phyloP scores from a whole-genome alignment of 495 filamentous ascomycete species.

The Umbilicaria muhlenbergii region DNA sequence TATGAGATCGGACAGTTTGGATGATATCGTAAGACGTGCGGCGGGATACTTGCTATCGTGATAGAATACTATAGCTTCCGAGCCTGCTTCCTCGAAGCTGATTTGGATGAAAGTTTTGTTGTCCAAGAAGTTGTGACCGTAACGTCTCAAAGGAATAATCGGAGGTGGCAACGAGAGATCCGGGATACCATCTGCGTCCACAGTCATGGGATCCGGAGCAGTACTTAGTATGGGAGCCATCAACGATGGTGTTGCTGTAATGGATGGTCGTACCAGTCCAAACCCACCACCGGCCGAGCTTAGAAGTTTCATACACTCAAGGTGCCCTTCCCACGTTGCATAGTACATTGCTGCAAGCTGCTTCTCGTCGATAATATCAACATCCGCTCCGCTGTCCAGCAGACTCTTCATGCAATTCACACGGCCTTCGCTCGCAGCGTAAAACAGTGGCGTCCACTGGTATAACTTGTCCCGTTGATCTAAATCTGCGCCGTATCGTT shows the following conservation, averaged over 20 bases:
- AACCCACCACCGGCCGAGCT: constrained; percentile 31
- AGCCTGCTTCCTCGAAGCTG: constrained; percentile 55
- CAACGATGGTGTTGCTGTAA: constrained; percentile 7
- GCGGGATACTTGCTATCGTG: constrained; percentile 92
- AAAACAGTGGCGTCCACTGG: constrained; percentile 91
- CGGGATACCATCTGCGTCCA: constrained; percentile 77
- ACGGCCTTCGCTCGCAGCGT: constrained; percentile 93
- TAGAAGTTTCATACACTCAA: constrained; percentile 85
- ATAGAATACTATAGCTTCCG: constrained; percentile 73
- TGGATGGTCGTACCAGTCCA: constrained; percentile 8
- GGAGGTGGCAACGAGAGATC: constrained; percentile 86
- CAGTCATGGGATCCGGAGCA: constrained; percentile 44
- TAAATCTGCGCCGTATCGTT: constrained; percentile 78
- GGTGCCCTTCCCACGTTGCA: constrained; percentile 93
- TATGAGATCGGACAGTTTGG: constrained; percentile 87
- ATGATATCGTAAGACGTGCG: constrained; percentile 87
- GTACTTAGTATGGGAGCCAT: constrained; percentile 13
- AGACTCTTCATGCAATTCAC: constrained; percentile 70
- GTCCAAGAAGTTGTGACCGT: constrained; percentile 96
- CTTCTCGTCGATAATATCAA: constrained; percentile 76
- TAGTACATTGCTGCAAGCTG: constrained; percentile 92
- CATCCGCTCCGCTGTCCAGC: constrained; percentile 56
- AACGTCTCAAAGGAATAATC: constrained; percentile 84
- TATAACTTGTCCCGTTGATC: constrained; percentile 90
- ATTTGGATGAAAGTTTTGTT: constrained; percentile 91